Evolutionary conservation across 2,329 filamentous ascomycete species (phyloP).

Genomic region (Polychaeton citri): DNA sequence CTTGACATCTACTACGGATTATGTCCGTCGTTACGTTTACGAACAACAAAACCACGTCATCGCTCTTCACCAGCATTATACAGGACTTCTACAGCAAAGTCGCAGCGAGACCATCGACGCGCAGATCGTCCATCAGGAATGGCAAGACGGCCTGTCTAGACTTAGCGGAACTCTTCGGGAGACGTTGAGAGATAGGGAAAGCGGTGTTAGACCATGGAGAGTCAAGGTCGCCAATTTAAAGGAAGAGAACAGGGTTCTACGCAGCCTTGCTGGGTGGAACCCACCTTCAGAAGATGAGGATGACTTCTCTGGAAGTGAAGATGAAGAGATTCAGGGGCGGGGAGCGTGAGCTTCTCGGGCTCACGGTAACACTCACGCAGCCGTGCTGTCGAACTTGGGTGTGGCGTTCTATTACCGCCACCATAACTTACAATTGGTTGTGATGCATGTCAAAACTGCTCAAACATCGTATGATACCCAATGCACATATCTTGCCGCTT

Average conservation of each 20-base stretch:
- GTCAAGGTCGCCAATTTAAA: conserved; percentile 28
- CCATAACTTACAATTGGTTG: not conserved
- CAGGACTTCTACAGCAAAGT: conserved; percentile 28
- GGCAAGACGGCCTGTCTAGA: conserved; percentile 32
- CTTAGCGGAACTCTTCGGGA: conserved; percentile 29
- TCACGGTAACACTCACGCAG: not conserved
- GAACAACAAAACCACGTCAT: conserved; percentile 30
- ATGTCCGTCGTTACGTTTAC: conserved; percentile 22
- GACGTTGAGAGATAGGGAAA: conserved; percentile 26
- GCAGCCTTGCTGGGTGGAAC: conserved; percentile 33
- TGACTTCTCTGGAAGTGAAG: conserved; percentile 12
- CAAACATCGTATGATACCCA: not conserved
- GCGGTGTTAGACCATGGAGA: conserved; percentile 23
- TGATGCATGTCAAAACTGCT: not conserved
- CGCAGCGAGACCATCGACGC: conserved; percentile 32
- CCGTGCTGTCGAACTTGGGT: not conserved
- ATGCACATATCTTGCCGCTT: not conserved
- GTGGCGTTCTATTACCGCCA: not conserved
- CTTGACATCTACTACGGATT: conserved; percentile 16
- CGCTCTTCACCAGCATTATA: conserved; percentile 36
- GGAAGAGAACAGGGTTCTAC: conserved; percentile 34
- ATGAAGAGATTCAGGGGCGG: not conserved
- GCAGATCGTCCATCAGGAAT: conserved; percentile 34
- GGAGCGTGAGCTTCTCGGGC: not conserved
- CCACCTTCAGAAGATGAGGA: conserved; percentile 23